Evolutionary conservation across 139 green algal genomes (phyloP).

Genomic region (Chlamydomonas sphaeroides): DNA sequence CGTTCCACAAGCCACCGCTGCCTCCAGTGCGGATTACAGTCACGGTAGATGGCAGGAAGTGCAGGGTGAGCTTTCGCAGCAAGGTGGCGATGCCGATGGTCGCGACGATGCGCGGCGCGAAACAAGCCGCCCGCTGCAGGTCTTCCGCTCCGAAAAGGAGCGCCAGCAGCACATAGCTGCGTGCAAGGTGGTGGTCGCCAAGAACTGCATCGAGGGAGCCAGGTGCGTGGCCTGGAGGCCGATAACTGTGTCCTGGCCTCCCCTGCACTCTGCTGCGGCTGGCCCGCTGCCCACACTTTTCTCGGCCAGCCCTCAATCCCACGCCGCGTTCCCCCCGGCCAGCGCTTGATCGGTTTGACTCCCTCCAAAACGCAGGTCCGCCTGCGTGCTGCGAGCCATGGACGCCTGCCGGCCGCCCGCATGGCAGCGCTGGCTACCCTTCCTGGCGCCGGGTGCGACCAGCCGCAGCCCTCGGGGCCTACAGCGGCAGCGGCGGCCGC

Average conservation of each 20-base stretch:
- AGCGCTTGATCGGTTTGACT: too few relatives aligned
- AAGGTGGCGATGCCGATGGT: background rate
- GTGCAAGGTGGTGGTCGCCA: background rate
- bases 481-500: too few relatives aligned
- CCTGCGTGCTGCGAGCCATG: slow-evolving; percentile 35
- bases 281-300: too few relatives aligned
- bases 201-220: slow-evolving; percentile 5
- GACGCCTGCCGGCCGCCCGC: slow-evolving; percentile 24
- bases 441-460: slow-evolving; percentile 4
- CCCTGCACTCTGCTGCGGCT: too few relatives aligned
- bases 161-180: background rate
- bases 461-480: too few relatives aligned
- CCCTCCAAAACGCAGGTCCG: background rate
- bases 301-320: too few relatives aligned
- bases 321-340: background rate
- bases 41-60: slow-evolving; percentile 9
- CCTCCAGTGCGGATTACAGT: slow-evolving; percentile 6
- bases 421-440: slow-evolving; percentile 12
- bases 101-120: background rate
- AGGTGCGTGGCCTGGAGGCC: too few relatives aligned
- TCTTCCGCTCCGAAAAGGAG: slow-evolving; percentile 19
- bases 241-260: too few relatives aligned
- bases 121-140: background rate
- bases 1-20: background rate
- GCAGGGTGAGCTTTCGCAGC: slow-evolving; percentile 26